phyloP scores from a whole-genome alignment of 257 asterid genomes.

The Forsythia viridissima region DNA sequence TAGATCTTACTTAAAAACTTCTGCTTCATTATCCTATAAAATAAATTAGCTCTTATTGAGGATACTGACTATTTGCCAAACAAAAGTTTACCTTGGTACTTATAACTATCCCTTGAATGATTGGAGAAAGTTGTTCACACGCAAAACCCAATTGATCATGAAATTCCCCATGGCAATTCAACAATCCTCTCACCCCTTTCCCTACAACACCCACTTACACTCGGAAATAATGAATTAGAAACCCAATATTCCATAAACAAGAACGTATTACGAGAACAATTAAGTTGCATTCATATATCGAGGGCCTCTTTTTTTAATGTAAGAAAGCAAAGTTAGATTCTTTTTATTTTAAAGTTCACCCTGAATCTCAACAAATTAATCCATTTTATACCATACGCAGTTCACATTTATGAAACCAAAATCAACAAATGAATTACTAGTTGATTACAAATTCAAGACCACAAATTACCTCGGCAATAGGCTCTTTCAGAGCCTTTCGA shows the following conservation, averaged over 20 bases:
- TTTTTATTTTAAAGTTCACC: background rate
- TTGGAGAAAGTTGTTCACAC: too few species aligned
- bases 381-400: background rate
- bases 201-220: background rate
- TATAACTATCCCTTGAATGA: background rate
- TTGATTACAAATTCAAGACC: background rate
- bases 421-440: background rate
- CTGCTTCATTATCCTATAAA: background rate
- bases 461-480: slow-evolving; percentile 60
- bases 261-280: background rate
- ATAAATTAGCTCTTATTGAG: background rate
- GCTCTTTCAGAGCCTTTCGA: slow-evolving; percentile 71
- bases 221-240: background rate
- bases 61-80: background rate
- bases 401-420: background rate
- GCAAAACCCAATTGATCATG: too few species aligned
- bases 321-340: background rate
- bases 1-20: background rate
- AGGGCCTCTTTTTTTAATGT: background rate
- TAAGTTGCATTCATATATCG: background rate
- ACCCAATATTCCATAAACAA: slow-evolving; percentile 10
- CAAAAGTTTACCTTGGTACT: background rate
- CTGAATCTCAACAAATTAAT: background rate
- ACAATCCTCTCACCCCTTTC: too few species aligned
- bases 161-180: too few species aligned